Base-by-base conservation (phyloP, 2,329 filamentous ascomycete genomes). In the Mycosphaerella arachidis region DNA sequence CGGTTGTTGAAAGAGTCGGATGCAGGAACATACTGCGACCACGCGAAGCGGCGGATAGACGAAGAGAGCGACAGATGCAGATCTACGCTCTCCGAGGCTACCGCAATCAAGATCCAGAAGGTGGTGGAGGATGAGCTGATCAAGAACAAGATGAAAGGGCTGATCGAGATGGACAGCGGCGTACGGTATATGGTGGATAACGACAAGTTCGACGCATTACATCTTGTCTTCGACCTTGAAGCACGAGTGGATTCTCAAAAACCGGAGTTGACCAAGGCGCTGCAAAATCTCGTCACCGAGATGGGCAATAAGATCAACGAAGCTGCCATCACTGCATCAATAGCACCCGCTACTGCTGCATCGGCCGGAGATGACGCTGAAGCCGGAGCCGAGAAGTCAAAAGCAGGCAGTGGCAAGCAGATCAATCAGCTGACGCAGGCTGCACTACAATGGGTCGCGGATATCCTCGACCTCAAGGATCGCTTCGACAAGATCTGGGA, bases 371-470 rank as follows among this genome's bases (percentile, higher is more conserved):
- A 81, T 20, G 82, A 82, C 33, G 78, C 76, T 27, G 79, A 77
- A 24, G 81, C 81, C 56, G 67, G 74, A 24, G 72, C 66, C 1
- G 84, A 86, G 57, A 76, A 76, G 71, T 64, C 74, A 66, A 72
- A 82, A 59, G 70, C 83, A 40, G 84, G 79, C 61, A 78, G 84
- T 1, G 66, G 67, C 8, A 71, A 71, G 53, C 67, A 66, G 0
- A 78, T 87, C 7, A 92, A 91, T 30, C 88, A 91, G 72, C 88
- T 92, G 71, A 97, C 94, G 0, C 84, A 86, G 0, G 89, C 92
- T 1, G 94, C 94, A 0, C 89, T 97, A 68, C 91, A 90, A 69
- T 99, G 94, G 94, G 93, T 97, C 2, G 91, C 96, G 68, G 92
- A 96, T 68, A 90, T 97, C 2, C 78, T 99, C 52, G 76, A 77